Conservation (phyloP, 1,139 yeast species). For the Geotrichum citri-aurantii region DNA sequence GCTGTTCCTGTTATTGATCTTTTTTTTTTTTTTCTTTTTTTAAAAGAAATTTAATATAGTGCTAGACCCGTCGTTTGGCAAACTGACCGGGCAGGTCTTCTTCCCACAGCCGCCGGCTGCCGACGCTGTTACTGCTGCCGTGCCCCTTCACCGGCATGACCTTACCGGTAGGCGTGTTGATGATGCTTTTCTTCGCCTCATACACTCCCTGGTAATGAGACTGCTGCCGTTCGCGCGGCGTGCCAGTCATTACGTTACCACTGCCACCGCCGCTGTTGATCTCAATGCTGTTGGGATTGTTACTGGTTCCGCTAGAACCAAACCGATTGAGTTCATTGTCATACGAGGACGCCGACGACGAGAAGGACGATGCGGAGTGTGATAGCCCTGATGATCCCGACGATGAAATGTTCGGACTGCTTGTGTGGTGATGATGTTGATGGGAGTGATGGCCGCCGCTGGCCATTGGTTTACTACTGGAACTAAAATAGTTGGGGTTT, state of each 20-base stretch:
- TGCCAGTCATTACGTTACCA: not conserved
- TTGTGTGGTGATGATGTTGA: not conserved
- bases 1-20: too few relatives aligned
- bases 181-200: slow-evolving; percentile 10
- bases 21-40: not conserved
- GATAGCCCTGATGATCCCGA: slow-evolving; percentile 19
- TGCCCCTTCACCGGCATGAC: slow-evolving; percentile 23
- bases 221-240: slow-evolving; percentile 14
- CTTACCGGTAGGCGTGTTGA: slow-evolving; percentile 9
- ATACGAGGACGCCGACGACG: not conserved
- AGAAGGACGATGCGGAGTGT: not conserved
- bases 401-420: slow-evolving; percentile 23
- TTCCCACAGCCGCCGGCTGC: not conserved
- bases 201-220: slow-evolving; percentile 16
- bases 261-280: not conserved
- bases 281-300: slow-evolving; percentile 15
- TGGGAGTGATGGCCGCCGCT: not conserved
- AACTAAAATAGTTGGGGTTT: slow-evolving; percentile 5
- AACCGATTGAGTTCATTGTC: not conserved
- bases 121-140: not conserved
- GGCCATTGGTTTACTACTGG: not conserved
- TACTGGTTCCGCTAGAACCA: slow-evolving; percentile 7
- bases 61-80: not conserved
- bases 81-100: not conserved
- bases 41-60: not conserved